phyloP scores from a whole-genome alignment of 208 protist genomes.

The Crithidia fasciculata region DNA sequence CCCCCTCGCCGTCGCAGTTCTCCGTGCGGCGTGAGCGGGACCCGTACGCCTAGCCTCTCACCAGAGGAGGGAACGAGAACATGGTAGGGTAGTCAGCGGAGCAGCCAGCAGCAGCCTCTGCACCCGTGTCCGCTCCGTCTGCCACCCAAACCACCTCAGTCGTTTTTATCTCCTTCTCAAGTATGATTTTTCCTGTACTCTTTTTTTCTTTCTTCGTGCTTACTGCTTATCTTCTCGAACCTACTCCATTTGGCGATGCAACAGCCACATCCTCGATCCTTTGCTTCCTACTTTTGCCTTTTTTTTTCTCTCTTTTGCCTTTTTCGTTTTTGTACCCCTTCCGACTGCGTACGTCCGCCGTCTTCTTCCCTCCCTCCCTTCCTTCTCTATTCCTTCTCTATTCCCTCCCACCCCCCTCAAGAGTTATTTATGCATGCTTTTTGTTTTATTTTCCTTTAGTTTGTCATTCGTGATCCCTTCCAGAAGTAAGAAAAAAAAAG shows the following conservation, averaged over 20 bases:
- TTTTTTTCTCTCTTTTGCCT: background rate
- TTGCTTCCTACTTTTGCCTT: background rate
- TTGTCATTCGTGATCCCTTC: too few species aligned
- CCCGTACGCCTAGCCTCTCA: background rate
- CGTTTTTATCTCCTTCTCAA: constrained; percentile 12
- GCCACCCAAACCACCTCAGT: background rate
- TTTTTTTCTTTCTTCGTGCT: background rate
- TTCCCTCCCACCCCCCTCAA: too few species aligned
- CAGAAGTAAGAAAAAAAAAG: background rate
- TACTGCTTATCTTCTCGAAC: background rate
- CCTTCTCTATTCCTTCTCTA: too few species aligned
- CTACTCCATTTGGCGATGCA: background rate
- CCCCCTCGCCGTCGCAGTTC: background rate
- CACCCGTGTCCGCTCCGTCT: too few species aligned
- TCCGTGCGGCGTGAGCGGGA: background rate
- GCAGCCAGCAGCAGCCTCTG: too few species aligned
- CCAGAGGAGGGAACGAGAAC: background rate
- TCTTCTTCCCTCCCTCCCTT: too few species aligned
- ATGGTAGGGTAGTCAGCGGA: background rate
- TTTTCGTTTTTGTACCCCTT: background rate
- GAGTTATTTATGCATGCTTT: background rate
- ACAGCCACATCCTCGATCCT: background rate
- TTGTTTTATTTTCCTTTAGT: constrained; percentile 13
- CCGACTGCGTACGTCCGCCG: too few species aligned
- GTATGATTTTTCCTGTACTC: constrained; percentile 5